phyloP scores from a whole-genome alignment of 2,329 filamentous ascomycete genomes.

The Talaromyces sp. region DNA sequence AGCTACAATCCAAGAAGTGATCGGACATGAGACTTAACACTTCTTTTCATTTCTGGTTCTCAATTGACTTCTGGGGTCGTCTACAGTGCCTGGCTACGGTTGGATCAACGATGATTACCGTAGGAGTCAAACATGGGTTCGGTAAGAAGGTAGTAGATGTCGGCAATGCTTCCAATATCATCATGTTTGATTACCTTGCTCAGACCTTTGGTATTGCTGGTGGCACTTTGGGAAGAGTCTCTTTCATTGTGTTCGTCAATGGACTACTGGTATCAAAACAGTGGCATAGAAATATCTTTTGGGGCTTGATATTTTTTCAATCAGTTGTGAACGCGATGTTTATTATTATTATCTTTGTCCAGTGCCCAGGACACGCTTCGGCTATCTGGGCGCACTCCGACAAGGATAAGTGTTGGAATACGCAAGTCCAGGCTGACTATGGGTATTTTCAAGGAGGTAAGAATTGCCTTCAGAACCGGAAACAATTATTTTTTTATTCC shows the following conservation, averaged over 20 bases:
- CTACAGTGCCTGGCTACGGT: slow-evolving; percentile 21
- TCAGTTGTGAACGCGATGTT: slow-evolving; percentile 25
- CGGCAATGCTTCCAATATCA: slow-evolving; percentile 13
- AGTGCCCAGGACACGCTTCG: slow-evolving; percentile 26
- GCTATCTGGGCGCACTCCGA: slow-evolving; percentile 26
- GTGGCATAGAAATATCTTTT: slow-evolving; percentile 20
- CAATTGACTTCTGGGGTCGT: slow-evolving; percentile 7
- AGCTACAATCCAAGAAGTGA: background rate
- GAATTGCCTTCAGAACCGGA: slow-evolving; percentile 1
- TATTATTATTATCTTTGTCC: slow-evolving; percentile 29
- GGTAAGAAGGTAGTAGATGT: slow-evolving; percentile 19
- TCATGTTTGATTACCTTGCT: slow-evolving; percentile 29
- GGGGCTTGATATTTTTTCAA: slow-evolving; percentile 24
- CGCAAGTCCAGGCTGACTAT: slow-evolving; percentile 28
- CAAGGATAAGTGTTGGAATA: slow-evolving; percentile 23
- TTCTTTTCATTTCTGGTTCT: background rate
- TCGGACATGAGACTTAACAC: background rate
- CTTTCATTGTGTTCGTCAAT: slow-evolving; percentile 29
- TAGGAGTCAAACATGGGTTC: slow-evolving; percentile 24
- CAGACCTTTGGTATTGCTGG: slow-evolving; percentile 28
- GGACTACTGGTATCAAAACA: slow-evolving; percentile 21
- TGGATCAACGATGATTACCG: slow-evolving; percentile 26
- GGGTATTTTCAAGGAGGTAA: slow-evolving; percentile 32
- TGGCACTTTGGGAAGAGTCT: slow-evolving; percentile 24
- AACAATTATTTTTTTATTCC: too few relatives aligned